phyloP scores from a whole-genome alignment of 495 filamentous ascomycete genomes.

The Podospora appendiculata region DNA sequence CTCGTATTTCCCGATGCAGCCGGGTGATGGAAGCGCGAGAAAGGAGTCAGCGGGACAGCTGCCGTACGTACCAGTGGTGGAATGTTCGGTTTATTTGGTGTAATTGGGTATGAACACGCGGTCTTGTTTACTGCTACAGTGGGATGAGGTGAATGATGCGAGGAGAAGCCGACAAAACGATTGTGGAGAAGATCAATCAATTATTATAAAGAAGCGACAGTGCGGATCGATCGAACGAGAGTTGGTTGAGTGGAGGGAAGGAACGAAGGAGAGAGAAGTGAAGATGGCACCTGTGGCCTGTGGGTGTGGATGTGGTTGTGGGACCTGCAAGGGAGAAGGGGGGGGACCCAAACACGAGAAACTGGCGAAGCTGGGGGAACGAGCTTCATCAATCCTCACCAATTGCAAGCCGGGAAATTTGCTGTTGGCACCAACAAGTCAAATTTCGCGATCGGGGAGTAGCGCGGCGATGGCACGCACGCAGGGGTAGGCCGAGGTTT shows the following conservation, averaged over 20 bases:
- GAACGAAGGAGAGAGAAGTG: not conserved
- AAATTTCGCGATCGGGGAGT: not conserved
- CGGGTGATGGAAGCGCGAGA: too few species aligned
- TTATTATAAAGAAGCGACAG: constrained; percentile 6
- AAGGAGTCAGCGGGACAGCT: too few species aligned
- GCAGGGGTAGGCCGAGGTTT: too few species aligned
- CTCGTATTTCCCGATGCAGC: too few species aligned
- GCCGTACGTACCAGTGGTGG: not conserved
- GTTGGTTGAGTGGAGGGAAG: constrained; percentile 1
- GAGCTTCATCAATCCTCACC: not conserved
- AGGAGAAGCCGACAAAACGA: constrained; percentile 1
- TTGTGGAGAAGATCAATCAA: constrained; percentile 1
- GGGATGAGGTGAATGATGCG: not conserved
- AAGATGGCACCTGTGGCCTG: not conserved
- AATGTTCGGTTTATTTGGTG: not conserved
- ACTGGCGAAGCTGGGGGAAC: not conserved
- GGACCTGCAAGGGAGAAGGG: not conserved
- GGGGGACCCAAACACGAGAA: not conserved
- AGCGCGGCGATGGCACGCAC: not conserved
- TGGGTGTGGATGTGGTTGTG: not conserved
- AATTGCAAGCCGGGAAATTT: not conserved
- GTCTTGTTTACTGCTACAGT: not conserved
- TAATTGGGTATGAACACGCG: too few species aligned
- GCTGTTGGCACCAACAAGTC: not conserved
- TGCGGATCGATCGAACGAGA: not conserved